Evolutionary conservation across 176 grass and related monocot species (phyloP).

Genomic region (Pharus latifolius): DNA sequence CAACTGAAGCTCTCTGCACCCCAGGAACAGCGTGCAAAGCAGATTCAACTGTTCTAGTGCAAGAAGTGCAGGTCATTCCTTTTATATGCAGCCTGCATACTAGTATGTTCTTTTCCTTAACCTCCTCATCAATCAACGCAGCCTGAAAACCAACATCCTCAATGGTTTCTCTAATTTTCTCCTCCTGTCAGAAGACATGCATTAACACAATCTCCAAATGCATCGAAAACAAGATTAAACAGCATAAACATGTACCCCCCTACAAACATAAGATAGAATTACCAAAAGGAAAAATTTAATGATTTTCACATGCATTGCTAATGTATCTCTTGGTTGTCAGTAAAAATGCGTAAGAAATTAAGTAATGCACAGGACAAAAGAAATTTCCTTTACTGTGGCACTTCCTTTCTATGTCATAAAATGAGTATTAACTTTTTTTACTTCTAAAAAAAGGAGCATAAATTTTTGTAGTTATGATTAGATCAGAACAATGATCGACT

Average conservation of each 20-base stretch:
- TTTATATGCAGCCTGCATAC: conserved; percentile 80
- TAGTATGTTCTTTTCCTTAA: conserved; percentile 64
- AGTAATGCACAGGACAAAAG: too few species aligned
- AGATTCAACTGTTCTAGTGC: conserved; percentile 61
- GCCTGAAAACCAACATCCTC: conserved; percentile 79
- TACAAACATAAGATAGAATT: neutral
- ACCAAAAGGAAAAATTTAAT: neutral
- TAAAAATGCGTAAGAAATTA: neutral
- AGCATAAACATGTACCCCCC: neutral
- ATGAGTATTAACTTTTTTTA: too few species aligned
- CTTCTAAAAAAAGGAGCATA: too few species aligned
- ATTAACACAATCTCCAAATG: conserved; percentile 14
- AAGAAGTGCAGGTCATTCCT: conserved; percentile 90
- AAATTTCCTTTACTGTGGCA: too few species aligned
- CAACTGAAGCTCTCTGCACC: conserved; percentile 72
- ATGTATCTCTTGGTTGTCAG: neutral
- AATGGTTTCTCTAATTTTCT: conserved; percentile 78
- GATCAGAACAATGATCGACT: neutral
- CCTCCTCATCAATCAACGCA: conserved; percentile 53
- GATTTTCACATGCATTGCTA: neutral
- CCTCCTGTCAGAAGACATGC: conserved; percentile 44
- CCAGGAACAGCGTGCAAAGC: conserved; percentile 56
- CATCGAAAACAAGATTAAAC: neutral
- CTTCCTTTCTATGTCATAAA: too few species aligned
- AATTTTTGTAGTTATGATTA: neutral